Conservation (phyloP, 176 grass and related monocot species). For the Aegilops sharonensis region DNA sequence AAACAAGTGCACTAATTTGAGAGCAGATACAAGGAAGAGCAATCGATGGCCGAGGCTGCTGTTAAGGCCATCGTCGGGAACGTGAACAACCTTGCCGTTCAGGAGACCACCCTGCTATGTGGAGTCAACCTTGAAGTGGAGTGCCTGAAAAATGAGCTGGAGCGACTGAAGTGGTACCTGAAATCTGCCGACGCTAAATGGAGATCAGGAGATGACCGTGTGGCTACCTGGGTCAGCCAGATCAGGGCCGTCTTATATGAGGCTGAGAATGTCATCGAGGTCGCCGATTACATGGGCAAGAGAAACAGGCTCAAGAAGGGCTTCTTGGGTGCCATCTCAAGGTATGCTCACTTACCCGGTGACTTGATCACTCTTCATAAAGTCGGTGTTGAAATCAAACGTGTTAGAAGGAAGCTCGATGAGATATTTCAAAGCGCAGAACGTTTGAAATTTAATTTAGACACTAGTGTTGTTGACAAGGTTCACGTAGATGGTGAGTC, state of each 20-base stretch:
- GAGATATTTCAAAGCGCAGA: not conserved
- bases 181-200: not conserved
- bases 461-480: no score
- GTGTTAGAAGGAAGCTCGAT: not conserved
- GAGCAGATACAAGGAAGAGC: no score
- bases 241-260: constrained; percentile 18
- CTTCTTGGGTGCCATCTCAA: not conserved
- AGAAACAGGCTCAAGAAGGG: not conserved
- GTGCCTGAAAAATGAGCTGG: no score
- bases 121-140: no score
- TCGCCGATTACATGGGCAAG: not conserved
- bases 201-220: not conserved
- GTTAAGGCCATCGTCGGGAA: no score
- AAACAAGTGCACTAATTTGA: no score
- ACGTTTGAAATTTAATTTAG: not conserved
- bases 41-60: no score
- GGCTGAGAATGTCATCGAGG: constrained; percentile 16
- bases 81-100: no score
- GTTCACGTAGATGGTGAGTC: no score
- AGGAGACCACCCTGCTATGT: no score
- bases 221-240: not conserved
- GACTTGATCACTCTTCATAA: not conserved
- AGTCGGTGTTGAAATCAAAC: not conserved
- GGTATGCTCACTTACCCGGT: not conserved
- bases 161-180: no score